Evolutionary conservation across 805 yeast genomes (phyloP).

Genomic region (Cyberlindnera galapagoensis): DNA sequence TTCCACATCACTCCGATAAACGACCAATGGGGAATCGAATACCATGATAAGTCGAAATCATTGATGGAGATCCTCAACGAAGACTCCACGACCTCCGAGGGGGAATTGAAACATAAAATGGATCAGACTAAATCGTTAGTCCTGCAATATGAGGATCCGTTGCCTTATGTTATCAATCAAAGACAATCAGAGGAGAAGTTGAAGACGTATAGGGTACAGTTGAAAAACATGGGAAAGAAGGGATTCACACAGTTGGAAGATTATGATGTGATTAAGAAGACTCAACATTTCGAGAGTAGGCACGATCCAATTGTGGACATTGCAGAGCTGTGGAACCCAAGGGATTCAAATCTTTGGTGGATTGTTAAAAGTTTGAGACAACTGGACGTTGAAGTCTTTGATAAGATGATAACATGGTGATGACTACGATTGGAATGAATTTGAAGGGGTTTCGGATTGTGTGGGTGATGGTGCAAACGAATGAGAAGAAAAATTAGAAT

Average conservation of each 20-base stretch:
- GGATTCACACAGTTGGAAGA: slow-evolving; percentile 5
- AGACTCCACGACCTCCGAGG: slow-evolving; percentile 11
- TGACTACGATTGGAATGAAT: no score
- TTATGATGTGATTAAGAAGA: slow-evolving; percentile 4
- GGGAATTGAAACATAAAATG: slow-evolving; percentile 14
- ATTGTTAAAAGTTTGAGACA: slow-evolving; percentile 9
- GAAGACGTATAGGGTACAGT: slow-evolving; percentile 7
- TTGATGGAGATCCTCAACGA: slow-evolving; percentile 6
- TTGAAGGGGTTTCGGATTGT: no score
- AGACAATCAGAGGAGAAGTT: slow-evolving; percentile 12
- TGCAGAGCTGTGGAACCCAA: slow-evolving; percentile 14
- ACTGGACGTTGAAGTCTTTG: slow-evolving; percentile 5
- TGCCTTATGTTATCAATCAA: slow-evolving; percentile 13
- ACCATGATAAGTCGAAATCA: slow-evolving; percentile 10
- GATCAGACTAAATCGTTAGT: slow-evolving; percentile 11
- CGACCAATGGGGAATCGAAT: slow-evolving; percentile 8
- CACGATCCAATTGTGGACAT: slow-evolving; percentile 20
- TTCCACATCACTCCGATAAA: slow-evolving; percentile 7
- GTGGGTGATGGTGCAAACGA: no score
- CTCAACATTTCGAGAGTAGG: slow-evolving; percentile 15
- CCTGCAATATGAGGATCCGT: slow-evolving; percentile 9
- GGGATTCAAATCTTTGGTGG: slow-evolving; percentile 18
- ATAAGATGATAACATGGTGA: no score
- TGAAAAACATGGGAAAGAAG: slow-evolving; percentile 3
- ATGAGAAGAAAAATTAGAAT: neutral